Base-by-base conservation (phyloP, 495 filamentous ascomycete genomes). In the Aspergillus taichungensis region DNA sequence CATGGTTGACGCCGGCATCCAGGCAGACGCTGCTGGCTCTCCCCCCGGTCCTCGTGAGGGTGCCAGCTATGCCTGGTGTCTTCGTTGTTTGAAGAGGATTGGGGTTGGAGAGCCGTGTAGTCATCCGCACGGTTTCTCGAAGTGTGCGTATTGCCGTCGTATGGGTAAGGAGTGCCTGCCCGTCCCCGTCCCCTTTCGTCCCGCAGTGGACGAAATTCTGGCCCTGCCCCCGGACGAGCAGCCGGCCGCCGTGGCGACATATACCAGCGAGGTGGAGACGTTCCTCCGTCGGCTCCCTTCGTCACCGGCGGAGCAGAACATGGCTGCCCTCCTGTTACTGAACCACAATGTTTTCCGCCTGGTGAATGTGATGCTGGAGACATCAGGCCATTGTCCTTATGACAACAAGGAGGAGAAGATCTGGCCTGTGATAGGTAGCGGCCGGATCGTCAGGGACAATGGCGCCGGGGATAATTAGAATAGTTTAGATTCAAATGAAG, bases 251-350 rank as follows among this genome's bases (percentile, higher is more conserved):
- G 5, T 34, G 3, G 5, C 3, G 4, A 24, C 4, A 24, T 24
- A 2, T 34, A 34, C 5, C 5, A 34, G 3, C 2, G 2, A 34
- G 12, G 5, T 34, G 3, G 5, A 34, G 12, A 34, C 5, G 5
- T 34, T 10, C 5, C 5, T 2, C 12, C 4, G 4, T 4, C 4
- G 4, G 18, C 18, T 24, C 18, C 4, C 4, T 4, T 24, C 4
- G 2, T 24, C 4, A 24, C 18, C 4, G 4, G 18, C 18, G 1
- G 4, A 24, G 1, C 4, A 24, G 4, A 2, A 24, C 1, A 4
- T 24, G 4, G 18, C 4, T 2, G 4, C 54, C 4, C 48, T 54
- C 13, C 54, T 54, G 27, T 40, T 40, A 40, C 14, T 40, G 18
- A 27, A 14, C 6, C 5, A 9, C 24, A 40, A 11, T 40, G 24